Conservation (phyloP, 2,329 filamentous ascomycete species). For the Fusarium sp. region DNA sequence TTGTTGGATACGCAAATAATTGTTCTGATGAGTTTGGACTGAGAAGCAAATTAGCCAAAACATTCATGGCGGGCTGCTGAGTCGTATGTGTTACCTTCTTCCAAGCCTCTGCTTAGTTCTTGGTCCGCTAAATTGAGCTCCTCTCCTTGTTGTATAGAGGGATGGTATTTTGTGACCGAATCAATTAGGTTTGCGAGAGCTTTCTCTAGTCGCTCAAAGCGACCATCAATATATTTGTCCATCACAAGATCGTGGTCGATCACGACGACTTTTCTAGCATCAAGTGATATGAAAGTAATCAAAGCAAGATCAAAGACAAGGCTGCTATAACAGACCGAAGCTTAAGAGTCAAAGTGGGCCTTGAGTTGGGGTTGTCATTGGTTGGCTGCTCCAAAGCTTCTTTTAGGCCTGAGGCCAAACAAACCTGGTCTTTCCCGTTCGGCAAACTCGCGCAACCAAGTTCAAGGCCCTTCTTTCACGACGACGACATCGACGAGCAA, state of each 20-base stretch:
- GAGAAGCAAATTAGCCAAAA: background rate
- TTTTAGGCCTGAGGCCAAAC: slow-evolving; percentile 46
- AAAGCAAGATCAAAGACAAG: slow-evolving; percentile 6
- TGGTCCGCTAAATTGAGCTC: slow-evolving; percentile 76
- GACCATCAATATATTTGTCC: slow-evolving; percentile 68
- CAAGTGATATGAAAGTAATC: slow-evolving; percentile 3
- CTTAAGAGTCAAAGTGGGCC: slow-evolving; percentile 35
- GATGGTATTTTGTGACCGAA: slow-evolving; percentile 84
- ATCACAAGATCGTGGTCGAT: slow-evolving; percentile 48
- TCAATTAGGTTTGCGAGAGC: slow-evolving; percentile 75
- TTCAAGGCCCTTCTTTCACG: slow-evolving; percentile 34
- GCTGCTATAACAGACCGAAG: slow-evolving; percentile 23
- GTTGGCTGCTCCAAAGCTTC: slow-evolving; percentile 16
- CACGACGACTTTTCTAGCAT: background rate
- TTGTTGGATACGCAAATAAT: slow-evolving; percentile 71
- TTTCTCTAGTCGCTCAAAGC: slow-evolving; percentile 72
- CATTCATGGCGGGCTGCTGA: background rate
- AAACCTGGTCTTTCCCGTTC: slow-evolving; percentile 46
- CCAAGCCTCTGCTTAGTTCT: slow-evolving; percentile 70
- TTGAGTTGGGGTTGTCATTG: background rate
- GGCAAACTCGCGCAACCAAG: slow-evolving; percentile 46
- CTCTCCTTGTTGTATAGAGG: slow-evolving; percentile 70
- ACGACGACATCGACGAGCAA: slow-evolving; percentile 47
- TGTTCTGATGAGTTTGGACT: slow-evolving; percentile 80
- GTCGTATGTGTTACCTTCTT: slow-evolving; percentile 59